A percentile compares a stretch with the other conserved stretches of the same genome.
Conservation (phyloP, 768 basidiomycete species). For the Lactarius evosmus region DNA sequence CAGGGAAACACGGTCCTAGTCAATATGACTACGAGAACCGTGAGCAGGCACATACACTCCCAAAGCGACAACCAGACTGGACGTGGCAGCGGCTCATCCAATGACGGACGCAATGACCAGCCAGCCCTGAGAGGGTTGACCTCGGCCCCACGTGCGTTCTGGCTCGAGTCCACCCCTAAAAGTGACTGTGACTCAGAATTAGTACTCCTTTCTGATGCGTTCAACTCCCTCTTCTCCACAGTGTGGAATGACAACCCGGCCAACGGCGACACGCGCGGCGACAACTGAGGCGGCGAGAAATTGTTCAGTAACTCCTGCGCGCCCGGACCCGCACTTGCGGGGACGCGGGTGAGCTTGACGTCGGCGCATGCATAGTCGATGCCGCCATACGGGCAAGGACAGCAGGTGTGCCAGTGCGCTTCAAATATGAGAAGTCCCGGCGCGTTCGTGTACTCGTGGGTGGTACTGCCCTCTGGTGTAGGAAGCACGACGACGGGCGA, state of each 20-base stretch:
- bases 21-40: too few relatives aligned
- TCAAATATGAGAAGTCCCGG: constrained; percentile 79
- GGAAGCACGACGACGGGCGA: constrained; percentile 40
- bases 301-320: constrained; percentile 67
- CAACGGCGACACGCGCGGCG: constrained; percentile 78
- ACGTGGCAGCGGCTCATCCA: too few relatives aligned
- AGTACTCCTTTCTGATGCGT: too few relatives aligned
- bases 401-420: constrained; percentile 75
- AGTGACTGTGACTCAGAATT: too few relatives aligned
- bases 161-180: too few relatives aligned
- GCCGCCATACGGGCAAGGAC: constrained; percentile 84
- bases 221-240: too few relatives aligned
- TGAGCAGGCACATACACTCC: too few relatives aligned
- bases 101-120: too few relatives aligned
- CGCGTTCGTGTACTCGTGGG: constrained; percentile 63
- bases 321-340: constrained; percentile 40
- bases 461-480: constrained; percentile 35
- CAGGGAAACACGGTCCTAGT: too few relatives aligned
- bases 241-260: constrained; percentile 95
- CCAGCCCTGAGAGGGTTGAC: too few relatives aligned
- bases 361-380: constrained; percentile 75
- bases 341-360: constrained; percentile 68
- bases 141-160: too few relatives aligned
- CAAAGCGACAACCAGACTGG: too few relatives aligned
- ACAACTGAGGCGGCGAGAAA: constrained; percentile 95